Percentiles rank a stretch among this genome's conserved stretches.
phyloP scores from a whole-genome alignment of 108 stramenopile species.

The Cyclotella cryptica region DNA sequence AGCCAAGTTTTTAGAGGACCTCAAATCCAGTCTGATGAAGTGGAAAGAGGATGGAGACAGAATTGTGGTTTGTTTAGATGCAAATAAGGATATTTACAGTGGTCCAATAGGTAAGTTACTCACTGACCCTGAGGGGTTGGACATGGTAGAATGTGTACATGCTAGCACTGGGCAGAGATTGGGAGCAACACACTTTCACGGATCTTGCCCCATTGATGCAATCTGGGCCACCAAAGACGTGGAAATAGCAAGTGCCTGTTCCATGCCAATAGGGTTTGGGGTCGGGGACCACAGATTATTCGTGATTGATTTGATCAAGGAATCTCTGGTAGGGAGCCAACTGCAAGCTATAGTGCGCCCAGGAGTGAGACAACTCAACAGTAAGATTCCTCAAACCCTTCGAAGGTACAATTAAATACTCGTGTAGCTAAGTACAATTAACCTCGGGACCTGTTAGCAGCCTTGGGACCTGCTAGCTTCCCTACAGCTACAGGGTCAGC shows the following conservation, averaged over 20 bases:
- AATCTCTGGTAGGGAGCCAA: neutral
- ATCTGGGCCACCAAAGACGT: slow-evolving; percentile 17
- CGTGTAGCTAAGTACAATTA: no score
- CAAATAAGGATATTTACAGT: slow-evolving; percentile 20
- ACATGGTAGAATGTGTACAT: slow-evolving; percentile 8
- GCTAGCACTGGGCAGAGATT: no score
- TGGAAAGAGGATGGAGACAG: slow-evolving; percentile 17
- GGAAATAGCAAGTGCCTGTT: neutral
- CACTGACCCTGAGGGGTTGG: slow-evolving; percentile 1
- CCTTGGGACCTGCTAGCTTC: no score
- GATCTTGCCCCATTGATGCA: slow-evolving; percentile 9
- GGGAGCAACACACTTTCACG: no score
- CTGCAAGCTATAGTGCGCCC: neutral
- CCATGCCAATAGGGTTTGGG: slow-evolving; percentile 9
- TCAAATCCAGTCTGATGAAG: neutral
- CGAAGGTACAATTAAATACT: neutral
- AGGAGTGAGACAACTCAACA: neutral
- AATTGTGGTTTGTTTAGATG: slow-evolving; percentile 12
- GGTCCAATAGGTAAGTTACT: neutral
- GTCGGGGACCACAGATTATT: slow-evolving; percentile 23
- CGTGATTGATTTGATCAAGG: neutral
- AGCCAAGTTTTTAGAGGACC: slow-evolving; percentile 11
- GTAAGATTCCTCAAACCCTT: neutral
- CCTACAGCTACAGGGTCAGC: no score
- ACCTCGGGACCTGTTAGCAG: no score